Conservation (phyloP, 495 filamentous ascomycete species). For the Umbilicaria muhlenbergii region DNA sequence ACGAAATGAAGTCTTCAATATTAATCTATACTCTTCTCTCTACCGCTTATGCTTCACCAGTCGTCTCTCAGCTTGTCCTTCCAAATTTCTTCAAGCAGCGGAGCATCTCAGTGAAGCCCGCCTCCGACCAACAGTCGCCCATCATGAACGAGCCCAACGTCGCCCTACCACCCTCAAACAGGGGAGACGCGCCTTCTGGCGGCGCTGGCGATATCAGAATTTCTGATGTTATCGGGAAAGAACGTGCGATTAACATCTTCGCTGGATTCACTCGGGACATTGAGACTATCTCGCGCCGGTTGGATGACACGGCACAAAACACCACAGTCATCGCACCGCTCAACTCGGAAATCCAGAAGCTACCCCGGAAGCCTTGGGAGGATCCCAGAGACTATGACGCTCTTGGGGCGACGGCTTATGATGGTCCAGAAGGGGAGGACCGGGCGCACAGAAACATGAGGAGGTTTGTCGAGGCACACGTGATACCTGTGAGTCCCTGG, state of each 20-base stretch:
- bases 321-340: conserved; percentile 81
- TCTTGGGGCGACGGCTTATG: conserved; percentile 65
- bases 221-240: conserved; percentile 73
- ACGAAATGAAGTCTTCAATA: neutral
- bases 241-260: conserved; percentile 75
- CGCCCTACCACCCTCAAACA: conserved; percentile 23
- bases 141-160: conserved; percentile 20
- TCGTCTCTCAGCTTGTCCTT: neutral
- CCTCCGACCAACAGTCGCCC: conserved; percentile 15
- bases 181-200: conserved; percentile 12
- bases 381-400: conserved; percentile 62
- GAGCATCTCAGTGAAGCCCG: conserved; percentile 1
- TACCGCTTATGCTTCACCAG: conserved; percentile 1
- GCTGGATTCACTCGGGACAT: conserved; percentile 74
- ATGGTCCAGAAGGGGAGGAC: conserved; percentile 62
- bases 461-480: conserved; percentile 76
- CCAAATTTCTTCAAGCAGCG: conserved; percentile 2
- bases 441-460: conserved; percentile 65
- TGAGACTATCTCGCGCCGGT: conserved; percentile 48
- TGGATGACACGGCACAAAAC: conserved; percentile 54
- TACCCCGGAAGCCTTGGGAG: conserved; percentile 92
- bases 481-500: conserved; percentile 70
- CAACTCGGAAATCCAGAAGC: conserved; percentile 60
- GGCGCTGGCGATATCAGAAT: conserved; percentile 36
- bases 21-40: neutral